Evolutionary conservation across 345 rosid genomes (phyloP).

Genomic region (Anacardium occidentale): DNA sequence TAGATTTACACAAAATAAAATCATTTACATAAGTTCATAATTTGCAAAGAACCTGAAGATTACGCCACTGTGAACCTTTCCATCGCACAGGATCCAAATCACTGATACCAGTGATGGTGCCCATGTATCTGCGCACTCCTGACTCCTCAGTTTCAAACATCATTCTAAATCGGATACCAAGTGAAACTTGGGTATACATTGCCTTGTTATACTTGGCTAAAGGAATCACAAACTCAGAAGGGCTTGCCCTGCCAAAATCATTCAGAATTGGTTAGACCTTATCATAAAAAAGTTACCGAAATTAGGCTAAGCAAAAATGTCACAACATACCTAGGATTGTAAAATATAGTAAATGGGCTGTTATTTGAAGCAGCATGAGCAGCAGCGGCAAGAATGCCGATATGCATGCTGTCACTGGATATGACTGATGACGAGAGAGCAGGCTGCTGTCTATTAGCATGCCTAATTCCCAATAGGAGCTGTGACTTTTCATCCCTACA

Average conservation of each 20-base stretch:
- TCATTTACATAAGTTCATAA: neutral
- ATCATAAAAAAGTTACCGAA: neutral
- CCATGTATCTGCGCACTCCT: slow-evolving; percentile 95
- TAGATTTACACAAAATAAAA: neutral
- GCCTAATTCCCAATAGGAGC: slow-evolving; percentile 82
- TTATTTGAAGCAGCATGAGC: slow-evolving; percentile 97
- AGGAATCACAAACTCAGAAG: slow-evolving; percentile 94
- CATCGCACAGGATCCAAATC: slow-evolving; percentile 88
- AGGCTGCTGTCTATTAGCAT: slow-evolving; percentile 85
- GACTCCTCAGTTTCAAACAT: slow-evolving; percentile 98
- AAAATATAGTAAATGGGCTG: slow-evolving; percentile 89
- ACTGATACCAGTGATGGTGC: slow-evolving; percentile 82
- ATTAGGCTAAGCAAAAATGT: neutral
- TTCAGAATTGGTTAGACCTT: slow-evolving; percentile 26
- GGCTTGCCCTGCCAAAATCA: slow-evolving; percentile 74
- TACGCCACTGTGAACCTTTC: slow-evolving; percentile 97
- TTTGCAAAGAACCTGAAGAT: slow-evolving; percentile 71
- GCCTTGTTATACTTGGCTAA: slow-evolving; percentile 91
- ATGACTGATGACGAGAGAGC: slow-evolving; percentile 92
- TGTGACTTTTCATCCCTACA: slow-evolving; percentile 91
- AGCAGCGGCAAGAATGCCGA: slow-evolving; percentile 98
- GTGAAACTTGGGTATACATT: slow-evolving; percentile 81
- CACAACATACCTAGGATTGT: slow-evolving; percentile 77
- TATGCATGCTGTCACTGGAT: slow-evolving; percentile 99
- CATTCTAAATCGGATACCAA: slow-evolving; percentile 97